Evolutionary conservation across 2,329 filamentous ascomycete genomes (phyloP), one percentile per base, ranked within the genome.

Genomic region (Cercospora sp.): DNA sequence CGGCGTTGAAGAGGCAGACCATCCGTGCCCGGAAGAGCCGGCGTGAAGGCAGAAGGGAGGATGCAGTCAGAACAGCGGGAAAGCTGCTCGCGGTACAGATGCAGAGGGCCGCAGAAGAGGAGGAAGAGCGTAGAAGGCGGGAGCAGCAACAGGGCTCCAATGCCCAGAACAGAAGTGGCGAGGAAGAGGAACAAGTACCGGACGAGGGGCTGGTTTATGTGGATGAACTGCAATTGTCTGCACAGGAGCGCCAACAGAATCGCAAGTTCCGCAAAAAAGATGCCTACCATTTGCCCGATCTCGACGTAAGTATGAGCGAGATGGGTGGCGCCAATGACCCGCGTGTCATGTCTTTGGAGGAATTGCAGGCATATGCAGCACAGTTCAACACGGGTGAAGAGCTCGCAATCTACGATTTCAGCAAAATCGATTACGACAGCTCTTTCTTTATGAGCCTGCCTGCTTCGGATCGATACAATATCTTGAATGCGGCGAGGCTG

Each of bases 371-470:
- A 72, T 99, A 99, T 78, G 94, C 96, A 3, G 86, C 90, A 62
- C 94, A 98, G 71, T 98, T 98, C 75, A 88, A 97, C 75, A 89
- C 88, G 69, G 95, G 95, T 64, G 93, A 98, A 79, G 94, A 98
- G 78, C 91, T 98, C 78, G 84, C 84, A 67, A 81, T 85, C 5
- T 98, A 98, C 80, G 94, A 98, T 80, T 99, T 99, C 77, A 96
- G 92, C 77, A 98, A 98, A 80, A 99, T 99, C 74, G 95, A 99
- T 77, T 99, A 98, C 75, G 91, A 98, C 72, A 92, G 94, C 72
- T 89, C 94, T 12, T 99, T 99, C 80, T 99, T 99, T 82, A 88
- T 91, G 78, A 97, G 93, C 77, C 81, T 99, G 66, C 95, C 96
- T 0, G 86, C 93, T 1, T 90, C 90, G 1, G 95, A 99, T 82